Evolutionary conservation across 1,284 basidiomycete genomes (phyloP), one percentile per base, ranked within the genome.

Genomic region (Hortiboletus rubellus): DNA sequence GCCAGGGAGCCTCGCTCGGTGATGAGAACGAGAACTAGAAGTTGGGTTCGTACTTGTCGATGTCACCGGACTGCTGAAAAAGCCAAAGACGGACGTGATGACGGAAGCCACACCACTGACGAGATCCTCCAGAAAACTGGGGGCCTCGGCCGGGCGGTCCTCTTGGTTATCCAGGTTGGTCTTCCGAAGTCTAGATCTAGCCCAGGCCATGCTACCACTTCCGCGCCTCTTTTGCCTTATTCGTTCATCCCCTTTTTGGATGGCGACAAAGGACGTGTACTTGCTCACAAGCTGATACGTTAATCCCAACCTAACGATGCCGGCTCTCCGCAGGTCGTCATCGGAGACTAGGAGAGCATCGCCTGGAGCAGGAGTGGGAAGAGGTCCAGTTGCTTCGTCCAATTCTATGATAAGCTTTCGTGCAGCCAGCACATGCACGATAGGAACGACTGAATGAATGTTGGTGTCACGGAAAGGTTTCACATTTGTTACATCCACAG

Each of bases 211-310:
- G 17, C 42, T 52, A 3, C 56, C 36, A 8, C 46, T 50, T 34
- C 58, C 17, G 37, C 22, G 43, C 11, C 37, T 45, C 33, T 49
- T 43, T 8, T 22, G 33, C 43, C 64, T 62, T 31, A 11, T n/a
- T 22, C n/a, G 51, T 44, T 61, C 68, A 1, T 53, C 48, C 18
- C 66, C 67, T 18, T 36, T 38, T 37, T 81, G 78, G 4, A 82
- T 72, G 3, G 82, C 85, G 31, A 87, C 71, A 58, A 87, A 86
- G 0, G 82, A 83, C 0, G 83, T 85, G 59, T 80, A 70, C 49
- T 67, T 65, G 66, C 79, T 85, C 0, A 73, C 77, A 34, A 87
- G 73, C 57, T 81, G 78, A 62, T 85, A 85, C 22, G 66, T 69
- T 55, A 76, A 70, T 3, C 82, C 84, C 5, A 86, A 71, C 15